Conservation (phyloP, 2,329 filamentous ascomycete genomes). For the Westerdykella sp. region DNA sequence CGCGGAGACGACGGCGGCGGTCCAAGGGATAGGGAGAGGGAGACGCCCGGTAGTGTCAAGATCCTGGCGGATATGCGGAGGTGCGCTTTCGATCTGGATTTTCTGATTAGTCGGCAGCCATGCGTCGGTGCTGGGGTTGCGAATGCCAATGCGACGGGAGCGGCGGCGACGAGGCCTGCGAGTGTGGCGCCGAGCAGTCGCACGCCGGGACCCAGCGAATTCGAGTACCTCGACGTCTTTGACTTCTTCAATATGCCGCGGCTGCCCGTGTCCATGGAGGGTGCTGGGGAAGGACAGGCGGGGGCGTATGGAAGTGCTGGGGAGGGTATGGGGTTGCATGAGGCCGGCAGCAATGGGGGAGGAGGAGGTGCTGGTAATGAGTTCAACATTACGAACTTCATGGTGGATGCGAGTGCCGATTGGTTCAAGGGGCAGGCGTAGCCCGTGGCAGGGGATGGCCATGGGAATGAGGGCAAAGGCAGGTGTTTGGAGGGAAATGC, state of each 20-base stretch:
- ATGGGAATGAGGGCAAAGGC: background rate
- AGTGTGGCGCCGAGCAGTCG: conserved; percentile 50
- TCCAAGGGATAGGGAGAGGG: conserved; percentile 46
- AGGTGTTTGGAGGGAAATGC: background rate
- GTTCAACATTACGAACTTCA: conserved; percentile 73
- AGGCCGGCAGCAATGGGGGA: conserved; percentile 4
- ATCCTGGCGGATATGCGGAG: conserved; percentile 89
- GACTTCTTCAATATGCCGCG: conserved; percentile 91
- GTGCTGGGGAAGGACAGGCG: conserved; percentile 18
- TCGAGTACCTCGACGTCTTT: conserved; percentile 89
- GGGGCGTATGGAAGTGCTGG: conserved; percentile 6
- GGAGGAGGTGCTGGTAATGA: conserved; percentile 45
- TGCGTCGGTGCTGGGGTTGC: conserved; percentile 1
- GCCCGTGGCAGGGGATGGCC: background rate
- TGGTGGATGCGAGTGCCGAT: conserved; percentile 66
- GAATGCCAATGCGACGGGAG: conserved; percentile 1
- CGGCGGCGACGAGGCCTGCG: conserved; percentile 14
- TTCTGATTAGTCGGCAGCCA: conserved; percentile 79
- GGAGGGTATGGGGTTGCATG: conserved; percentile 21
- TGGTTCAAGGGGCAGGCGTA: conserved; percentile 50
- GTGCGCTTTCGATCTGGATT: conserved; percentile 84
- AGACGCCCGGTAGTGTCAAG: conserved; percentile 75
- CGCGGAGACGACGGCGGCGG: too few relatives aligned
- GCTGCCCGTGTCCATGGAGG: conserved; percentile 46
- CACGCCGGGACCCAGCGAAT: conserved; percentile 70